phyloP scores from a whole-genome alignment of 768 basidiomycete genomes.

The Coprinopsis sp. region DNA sequence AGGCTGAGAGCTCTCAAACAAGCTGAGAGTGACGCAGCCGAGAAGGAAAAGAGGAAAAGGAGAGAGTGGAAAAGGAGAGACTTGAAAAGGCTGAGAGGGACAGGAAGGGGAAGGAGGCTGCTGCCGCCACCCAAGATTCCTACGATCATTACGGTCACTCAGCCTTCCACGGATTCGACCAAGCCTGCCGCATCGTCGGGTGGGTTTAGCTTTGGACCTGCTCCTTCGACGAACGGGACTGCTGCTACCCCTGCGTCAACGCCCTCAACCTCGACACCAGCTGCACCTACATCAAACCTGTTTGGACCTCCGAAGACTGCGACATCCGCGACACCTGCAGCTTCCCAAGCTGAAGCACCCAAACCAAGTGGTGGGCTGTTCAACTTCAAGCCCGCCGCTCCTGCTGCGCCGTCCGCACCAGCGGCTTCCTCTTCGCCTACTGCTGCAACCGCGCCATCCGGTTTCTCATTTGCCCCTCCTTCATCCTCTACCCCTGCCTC shows the following conservation, averaged over 20 bases:
- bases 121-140: conserved; percentile 11
- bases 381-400: no score
- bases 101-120: conserved; percentile 5
- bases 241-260: not conserved
- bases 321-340: conserved; percentile 19
- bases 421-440: not conserved
- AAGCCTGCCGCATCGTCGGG: conserved; percentile 1
- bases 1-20: conserved; percentile 53
- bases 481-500: no score
- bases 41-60: conserved; percentile 40
- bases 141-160: conserved; percentile 14
- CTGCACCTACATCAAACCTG: not conserved
- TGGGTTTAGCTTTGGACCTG: conserved; percentile 5
- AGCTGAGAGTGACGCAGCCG: conserved; percentile 39
- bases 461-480: conserved; percentile 19
- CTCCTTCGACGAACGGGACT: not conserved
- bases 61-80: conserved; percentile 30
- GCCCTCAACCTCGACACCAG: no score
- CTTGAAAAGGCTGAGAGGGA: conserved; percentile 25
- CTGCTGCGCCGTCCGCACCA: not conserved
- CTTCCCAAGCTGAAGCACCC: no score
- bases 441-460: not conserved
- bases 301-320: not conserved
- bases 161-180: conserved; percentile 20
- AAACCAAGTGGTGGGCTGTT: no score